phyloP scores from a whole-genome alignment of 352 stramenopile genomes.

The Globisporangium paddicum region DNA sequence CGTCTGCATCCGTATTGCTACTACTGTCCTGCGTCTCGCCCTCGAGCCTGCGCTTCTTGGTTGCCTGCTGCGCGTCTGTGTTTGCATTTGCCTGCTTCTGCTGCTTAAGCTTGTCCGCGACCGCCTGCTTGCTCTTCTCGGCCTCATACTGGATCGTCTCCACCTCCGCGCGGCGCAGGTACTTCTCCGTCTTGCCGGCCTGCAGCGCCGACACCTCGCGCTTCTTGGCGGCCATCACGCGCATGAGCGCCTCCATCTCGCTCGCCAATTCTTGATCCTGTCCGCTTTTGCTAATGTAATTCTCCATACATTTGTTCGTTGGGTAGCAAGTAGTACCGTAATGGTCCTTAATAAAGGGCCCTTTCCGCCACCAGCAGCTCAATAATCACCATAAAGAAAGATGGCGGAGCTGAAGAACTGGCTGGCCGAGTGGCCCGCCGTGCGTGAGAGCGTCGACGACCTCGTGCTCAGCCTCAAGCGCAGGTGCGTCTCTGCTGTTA shows the following conservation, averaged over 20 bases:
- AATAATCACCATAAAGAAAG: background rate
- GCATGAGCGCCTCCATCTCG: conserved; percentile 66
- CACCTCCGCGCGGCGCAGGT: conserved; percentile 68
- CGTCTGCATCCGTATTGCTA: background rate
- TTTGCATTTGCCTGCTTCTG: background rate
- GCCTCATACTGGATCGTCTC: conserved; percentile 45
- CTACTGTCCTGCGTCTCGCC: conserved; percentile 3
- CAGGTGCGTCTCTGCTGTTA: conserved; percentile 22
- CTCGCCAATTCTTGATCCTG: background rate
- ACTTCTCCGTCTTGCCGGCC: conserved; percentile 68
- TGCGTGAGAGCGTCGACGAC: conserved; percentile 62
- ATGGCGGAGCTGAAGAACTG: conserved; percentile 53
- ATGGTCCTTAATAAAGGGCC: no score
- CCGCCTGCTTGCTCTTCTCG: conserved; percentile 15
- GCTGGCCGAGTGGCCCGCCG: conserved; percentile 74
- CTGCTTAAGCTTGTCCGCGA: conserved; percentile 1
- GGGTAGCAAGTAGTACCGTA: no score
- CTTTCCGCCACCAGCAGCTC: no score
- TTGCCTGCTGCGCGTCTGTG: conserved; percentile 5
- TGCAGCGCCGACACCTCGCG: conserved; percentile 55
- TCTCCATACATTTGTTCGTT: background rate
- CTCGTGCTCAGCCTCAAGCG: conserved; percentile 80
- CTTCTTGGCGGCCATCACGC: conserved; percentile 81
- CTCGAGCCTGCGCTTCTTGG: conserved; percentile 49
- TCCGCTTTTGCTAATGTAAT: background rate